Conservation (phyloP, 345 rosid genomes). For the Eucalyptus viminalis region DNA sequence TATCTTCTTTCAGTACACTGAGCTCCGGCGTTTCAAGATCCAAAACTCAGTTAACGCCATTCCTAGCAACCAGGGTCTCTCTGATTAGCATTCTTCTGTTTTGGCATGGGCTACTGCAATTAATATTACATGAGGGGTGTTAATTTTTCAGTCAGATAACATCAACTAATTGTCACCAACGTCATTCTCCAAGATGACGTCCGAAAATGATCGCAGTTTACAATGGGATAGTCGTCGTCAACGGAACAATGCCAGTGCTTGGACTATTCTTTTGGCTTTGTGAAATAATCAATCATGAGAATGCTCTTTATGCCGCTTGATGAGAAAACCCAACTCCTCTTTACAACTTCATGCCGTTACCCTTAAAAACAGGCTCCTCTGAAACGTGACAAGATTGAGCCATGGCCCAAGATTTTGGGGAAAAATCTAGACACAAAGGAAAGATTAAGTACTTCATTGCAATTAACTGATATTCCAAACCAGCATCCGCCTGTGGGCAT, state of each 20-base stretch:
- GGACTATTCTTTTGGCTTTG: not conserved
- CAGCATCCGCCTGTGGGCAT: not conserved
- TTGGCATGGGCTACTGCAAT: not conserved
- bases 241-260: not conserved
- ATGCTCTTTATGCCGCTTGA: not conserved
- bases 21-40: not conserved
- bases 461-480: not conserved
- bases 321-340: not conserved
- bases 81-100: not conserved
- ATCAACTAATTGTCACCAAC: not conserved
- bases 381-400: not conserved
- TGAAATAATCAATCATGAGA: not conserved
- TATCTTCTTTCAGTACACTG: not conserved
- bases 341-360: not conserved
- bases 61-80: not conserved
- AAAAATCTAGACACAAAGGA: not conserved
- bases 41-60: not conserved
- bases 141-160: not conserved
- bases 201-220: not conserved
- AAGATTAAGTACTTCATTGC: not conserved
- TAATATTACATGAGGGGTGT: not conserved
- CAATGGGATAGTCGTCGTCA: not conserved
- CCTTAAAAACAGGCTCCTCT: not conserved
- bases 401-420: not conserved
- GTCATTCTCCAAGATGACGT: not conserved